Base-by-base conservation (phyloP, 441 rosid species). In the Biscutella auriculata region DNA sequence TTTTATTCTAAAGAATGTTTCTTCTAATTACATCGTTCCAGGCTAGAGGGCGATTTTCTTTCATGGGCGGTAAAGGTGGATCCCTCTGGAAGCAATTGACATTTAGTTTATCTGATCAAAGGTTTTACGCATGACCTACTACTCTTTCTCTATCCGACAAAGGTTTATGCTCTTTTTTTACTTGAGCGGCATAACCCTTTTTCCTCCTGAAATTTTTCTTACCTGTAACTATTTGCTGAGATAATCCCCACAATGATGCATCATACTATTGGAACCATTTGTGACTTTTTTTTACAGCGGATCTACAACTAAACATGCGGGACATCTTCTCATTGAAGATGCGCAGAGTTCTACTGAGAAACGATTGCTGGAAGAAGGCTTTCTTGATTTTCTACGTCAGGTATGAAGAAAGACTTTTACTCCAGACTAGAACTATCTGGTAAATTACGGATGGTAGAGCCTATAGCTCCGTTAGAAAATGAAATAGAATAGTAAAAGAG, bases 51-150 rank as follows among this genome's bases (percentile, higher is more conserved):
- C 79, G 93, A 53, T 89, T 89, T 71, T 93, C 99, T 0, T 85
- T 87, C 73, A 85, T 93, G 95, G 99, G 99, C 29, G 87, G 88
- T 53, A 87, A 79, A 81, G 96, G 96, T 28, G 97, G 96, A 79
- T 75, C 90, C 49, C 96, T 93, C 63, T 93, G 96, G 99, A 87
- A 81, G 81, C 90, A 83, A 67, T 58, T 87, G 82, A 83, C 88
- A 28, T 93, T 74, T 76, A 82, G 79, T 74, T 77, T 93, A 69
- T 74, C 85, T 16, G 79, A 82, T 59, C 68, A 77, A 67, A 87
- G 97, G 98, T 87, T 66, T 73, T 77, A 67, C 41, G 58, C 67
- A 65, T 56, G 57, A 51, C 56, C 56, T 46, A 57, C n/a, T n/a
- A n/a, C 45, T 63, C 61, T 69, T 56, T 63, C 73, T 29, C 62